These are phyloP conservation scores for Acidiella bohemica DNA, from an alignment of 495 filamentous ascomycete genomes.

Conservation along the genomic window DNA sequence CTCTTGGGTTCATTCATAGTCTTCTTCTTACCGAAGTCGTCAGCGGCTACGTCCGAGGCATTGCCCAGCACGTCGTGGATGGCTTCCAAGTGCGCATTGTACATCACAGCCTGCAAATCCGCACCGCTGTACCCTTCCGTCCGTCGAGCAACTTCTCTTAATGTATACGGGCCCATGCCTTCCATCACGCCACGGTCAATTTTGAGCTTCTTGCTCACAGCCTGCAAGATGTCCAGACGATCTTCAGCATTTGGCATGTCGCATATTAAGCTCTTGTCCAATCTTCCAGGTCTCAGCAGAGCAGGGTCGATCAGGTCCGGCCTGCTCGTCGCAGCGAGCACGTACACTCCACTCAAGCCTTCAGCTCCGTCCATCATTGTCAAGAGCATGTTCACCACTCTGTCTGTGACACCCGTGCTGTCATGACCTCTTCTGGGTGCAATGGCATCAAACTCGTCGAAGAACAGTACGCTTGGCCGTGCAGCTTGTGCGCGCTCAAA, in stretches of 20 bases:
- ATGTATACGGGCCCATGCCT: slow-evolving; percentile 30
- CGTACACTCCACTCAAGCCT: slow-evolving; percentile 85
- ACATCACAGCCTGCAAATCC: slow-evolving; percentile 86
- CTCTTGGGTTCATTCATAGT: slow-evolving; percentile 14
- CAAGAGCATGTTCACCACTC: slow-evolving; percentile 95
- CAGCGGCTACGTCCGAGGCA: slow-evolving; percentile 27
- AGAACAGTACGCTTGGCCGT: slow-evolving; percentile 84
- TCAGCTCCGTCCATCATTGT: slow-evolving; percentile 99
- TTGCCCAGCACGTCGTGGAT: slow-evolving; percentile 84
- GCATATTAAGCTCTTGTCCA: slow-evolving; percentile 85
- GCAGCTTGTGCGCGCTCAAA: slow-evolving; percentile 87
- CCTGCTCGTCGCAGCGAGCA: slow-evolving; percentile 79
- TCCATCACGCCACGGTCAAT: slow-evolving; percentile 47
- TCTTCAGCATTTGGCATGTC: slow-evolving; percentile 70
- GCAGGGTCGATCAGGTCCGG: slow-evolving; percentile 94
- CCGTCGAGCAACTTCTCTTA: slow-evolving; percentile 53
- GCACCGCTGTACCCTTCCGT: slow-evolving; percentile 93
- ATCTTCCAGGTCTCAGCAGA: slow-evolving; percentile 68
- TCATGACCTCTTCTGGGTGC: slow-evolving; percentile 96
- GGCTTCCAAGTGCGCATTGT: slow-evolving; percentile 92
- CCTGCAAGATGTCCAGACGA: slow-evolving; percentile 71
- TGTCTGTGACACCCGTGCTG: slow-evolving; percentile 88
- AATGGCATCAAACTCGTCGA: slow-evolving; percentile 96
- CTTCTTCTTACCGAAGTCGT: slow-evolving; percentile 18
- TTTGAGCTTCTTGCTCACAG: slow-evolving; percentile 64